These are phyloP conservation scores for Leccinum boreale DNA, from an alignment of 768 basidiomycete genomes.

Conservation along the genomic window DNA sequence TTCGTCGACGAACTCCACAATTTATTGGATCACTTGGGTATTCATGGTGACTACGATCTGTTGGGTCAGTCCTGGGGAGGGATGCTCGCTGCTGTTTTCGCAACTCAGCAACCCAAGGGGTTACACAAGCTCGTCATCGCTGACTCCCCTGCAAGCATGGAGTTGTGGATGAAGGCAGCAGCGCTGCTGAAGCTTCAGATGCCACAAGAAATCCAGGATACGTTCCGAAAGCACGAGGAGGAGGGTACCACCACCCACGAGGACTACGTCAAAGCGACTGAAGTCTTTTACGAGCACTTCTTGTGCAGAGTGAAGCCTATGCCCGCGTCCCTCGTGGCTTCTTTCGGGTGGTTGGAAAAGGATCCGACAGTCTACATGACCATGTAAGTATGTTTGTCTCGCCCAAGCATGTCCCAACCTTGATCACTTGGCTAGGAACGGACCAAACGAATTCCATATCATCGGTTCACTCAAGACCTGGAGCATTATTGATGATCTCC, in stretches of 20 bases:
- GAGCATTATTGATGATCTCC: conserved; percentile 33
- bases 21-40: conserved; percentile 42
- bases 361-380: conserved; percentile 48
- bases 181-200: conserved; percentile 33
- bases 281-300: conserved; percentile 40
- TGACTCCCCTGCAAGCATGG: conserved; percentile 43
- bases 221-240: conserved; percentile 43
- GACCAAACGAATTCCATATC: conserved; percentile 39
- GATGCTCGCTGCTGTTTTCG: conserved; percentile 42
- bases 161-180: conserved; percentile 38
- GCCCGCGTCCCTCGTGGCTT: conserved; percentile 37
- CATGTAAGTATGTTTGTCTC: conserved; percentile 35
- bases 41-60: conserved; percentile 41
- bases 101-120: conserved; percentile 40
- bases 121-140: conserved; percentile 45
- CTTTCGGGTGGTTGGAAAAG: conserved; percentile 35
- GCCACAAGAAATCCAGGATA: conserved; percentile 39
- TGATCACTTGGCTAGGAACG: conserved; percentile 29
- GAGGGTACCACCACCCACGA: conserved; percentile 39
- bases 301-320: conserved; percentile 44
- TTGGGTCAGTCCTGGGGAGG: conserved; percentile 44
- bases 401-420: neutral
- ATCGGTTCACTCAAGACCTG: conserved; percentile 33
- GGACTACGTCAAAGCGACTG: conserved; percentile 45
- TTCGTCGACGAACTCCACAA: conserved; percentile 52